Conservation (phyloP, 805 yeast species). For the Saccharomycopsis sp. region DNA sequence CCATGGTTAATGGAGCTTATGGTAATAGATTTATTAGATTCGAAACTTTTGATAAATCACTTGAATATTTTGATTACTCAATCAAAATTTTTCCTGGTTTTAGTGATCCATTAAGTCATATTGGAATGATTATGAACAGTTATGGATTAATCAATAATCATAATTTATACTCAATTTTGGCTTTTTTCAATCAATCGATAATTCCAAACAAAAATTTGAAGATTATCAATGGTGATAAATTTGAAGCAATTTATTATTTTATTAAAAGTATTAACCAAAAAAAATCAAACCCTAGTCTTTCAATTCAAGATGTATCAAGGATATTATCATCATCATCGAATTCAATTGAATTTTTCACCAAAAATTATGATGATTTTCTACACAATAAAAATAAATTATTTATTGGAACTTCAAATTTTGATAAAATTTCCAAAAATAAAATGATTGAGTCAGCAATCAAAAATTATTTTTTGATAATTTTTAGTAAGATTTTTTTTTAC, state of each 20-base stretch:
- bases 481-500: constrained; percentile 3
- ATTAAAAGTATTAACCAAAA: constrained; percentile 4
- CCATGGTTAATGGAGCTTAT: constrained; percentile 1
- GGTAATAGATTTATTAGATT: not conserved
- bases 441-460: not conserved
- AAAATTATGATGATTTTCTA: too few relatives aligned
- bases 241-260: constrained; percentile 12
- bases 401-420: not conserved
- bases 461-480: constrained; percentile 1
- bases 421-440: not conserved
- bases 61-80: constrained; percentile 5
- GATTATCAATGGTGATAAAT: constrained; percentile 10
- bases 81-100: constrained; percentile 5
- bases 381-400: not conserved
- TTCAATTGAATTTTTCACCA: not conserved
- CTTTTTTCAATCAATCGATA: constrained; percentile 4
- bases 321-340: not conserved
- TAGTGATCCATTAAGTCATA: constrained; percentile 8
- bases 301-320: not conserved
- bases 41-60: constrained; percentile 8
- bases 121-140: constrained; percentile 12
- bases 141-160: constrained; percentile 6
- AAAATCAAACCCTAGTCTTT: not conserved
- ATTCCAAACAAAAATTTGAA: not conserved
- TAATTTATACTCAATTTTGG: not conserved